Evolutionary conservation across 2,329 filamentous ascomycete genomes (phyloP), one percentile per base, ranked within the genome.

Genomic region (Xylaria sp.): DNA sequence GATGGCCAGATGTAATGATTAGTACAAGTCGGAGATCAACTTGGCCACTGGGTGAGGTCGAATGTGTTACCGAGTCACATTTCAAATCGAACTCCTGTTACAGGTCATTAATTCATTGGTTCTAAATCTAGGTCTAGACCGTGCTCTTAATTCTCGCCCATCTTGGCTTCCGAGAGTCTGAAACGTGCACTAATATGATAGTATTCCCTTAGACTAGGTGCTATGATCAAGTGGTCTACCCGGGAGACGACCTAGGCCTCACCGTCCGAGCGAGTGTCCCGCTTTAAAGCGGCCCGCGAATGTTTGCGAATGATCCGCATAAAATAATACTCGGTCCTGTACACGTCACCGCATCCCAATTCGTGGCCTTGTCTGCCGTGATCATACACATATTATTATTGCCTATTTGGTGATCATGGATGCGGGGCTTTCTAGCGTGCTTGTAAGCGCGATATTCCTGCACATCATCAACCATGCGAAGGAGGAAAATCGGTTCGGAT

Each of bases 381-480:
- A 34, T 54, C 34, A 19, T 50, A 36, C 4, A 42, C 36, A 27
- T 42, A 42, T 5, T 17, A 42, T 42, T 42, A 42, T 42, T 42
- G 39, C 39, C 48, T 51, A 42, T 61, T 62, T 61, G 9, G 53
- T 51, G 45, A 53, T 61, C 32, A 39, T 34, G 24, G 17, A 65
- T 61, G 64, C 58, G 64, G 64, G 64, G 64, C 51, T 34, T 47
- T 24, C n/a, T 48, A 57, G 47, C 47, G 54, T 36, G 14, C 34
- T 19, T 56, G 58, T 58, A 67, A 63, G 60, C 60, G 54, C 54
- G 65, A 67, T 59, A 67, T 64, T 62, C 51, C 65, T 64, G 59
- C 65, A 39, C 59, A 59, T 64, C 59, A 54, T 56, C 60, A 58
- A 59, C 30, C 6, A 32, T 42, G 19, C 32, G 39, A 42, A 32